Percentiles rank a stretch among this genome's conserved stretches.
Evolutionary conservation across 768 basidiomycete species (phyloP).

Genomic region (Mycena amicta): DNA sequence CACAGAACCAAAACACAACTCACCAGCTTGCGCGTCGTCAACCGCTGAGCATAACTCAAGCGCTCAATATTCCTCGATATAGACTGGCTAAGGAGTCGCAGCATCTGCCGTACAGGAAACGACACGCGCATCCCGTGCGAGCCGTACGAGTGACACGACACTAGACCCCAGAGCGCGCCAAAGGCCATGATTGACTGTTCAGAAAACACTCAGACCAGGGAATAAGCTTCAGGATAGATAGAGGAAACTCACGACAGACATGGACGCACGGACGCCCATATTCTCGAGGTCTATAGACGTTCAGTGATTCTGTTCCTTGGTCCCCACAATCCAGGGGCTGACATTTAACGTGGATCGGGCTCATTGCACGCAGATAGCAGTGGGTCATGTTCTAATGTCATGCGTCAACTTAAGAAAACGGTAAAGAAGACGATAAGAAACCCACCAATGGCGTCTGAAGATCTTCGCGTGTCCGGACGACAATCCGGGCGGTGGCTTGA

Average conservation of each 20-base stretch:
- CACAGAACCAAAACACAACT: slow-evolving; percentile 25
- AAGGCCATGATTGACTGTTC: slow-evolving; percentile 78
- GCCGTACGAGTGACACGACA: slow-evolving; percentile 80
- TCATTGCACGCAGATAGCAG: slow-evolving; percentile 84
- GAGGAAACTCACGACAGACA: slow-evolving; percentile 75
- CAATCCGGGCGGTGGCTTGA: slow-evolving; percentile 72
- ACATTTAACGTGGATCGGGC: slow-evolving; percentile 84
- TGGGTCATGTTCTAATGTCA: slow-evolving; percentile 73
- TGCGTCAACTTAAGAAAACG: too few species aligned
- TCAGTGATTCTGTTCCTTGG: too few species aligned
- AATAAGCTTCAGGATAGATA: too few species aligned
- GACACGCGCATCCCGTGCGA: slow-evolving; percentile 80
- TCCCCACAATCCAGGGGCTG: too few species aligned
- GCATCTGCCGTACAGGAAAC: slow-evolving; percentile 82
- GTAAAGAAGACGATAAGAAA: slow-evolving; percentile 8
- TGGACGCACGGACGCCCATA: slow-evolving; percentile 82
- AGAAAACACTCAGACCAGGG: too few species aligned
- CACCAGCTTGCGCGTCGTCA: slow-evolving; percentile 79
- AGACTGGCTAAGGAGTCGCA: slow-evolving; percentile 76
- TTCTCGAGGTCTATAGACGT: slow-evolving; percentile 61
- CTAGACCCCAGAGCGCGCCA: slow-evolving; percentile 78
- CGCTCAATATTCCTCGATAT: slow-evolving; percentile 82
- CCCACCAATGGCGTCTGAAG: slow-evolving; percentile 65
- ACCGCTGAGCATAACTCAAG: slow-evolving; percentile 71
- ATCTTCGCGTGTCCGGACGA: slow-evolving; percentile 63